Evolutionary conservation across 768 basidiomycete species (phyloP), one percentile per base, ranked within the genome.

Genomic region (Omphalotus guepiniiformis): DNA sequence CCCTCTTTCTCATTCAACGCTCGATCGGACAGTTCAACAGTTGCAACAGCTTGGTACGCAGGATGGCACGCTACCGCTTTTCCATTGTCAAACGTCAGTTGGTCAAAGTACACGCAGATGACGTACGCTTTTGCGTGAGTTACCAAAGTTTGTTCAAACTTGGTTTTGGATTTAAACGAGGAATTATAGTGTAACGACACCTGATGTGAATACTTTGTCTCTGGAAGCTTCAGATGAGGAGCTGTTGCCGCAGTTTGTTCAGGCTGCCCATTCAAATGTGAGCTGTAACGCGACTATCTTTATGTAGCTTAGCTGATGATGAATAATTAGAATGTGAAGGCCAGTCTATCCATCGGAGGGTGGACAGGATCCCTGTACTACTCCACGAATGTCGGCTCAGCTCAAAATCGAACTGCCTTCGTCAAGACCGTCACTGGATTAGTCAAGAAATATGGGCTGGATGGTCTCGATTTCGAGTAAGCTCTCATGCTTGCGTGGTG

Each of bases 291-390:
- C 70, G 26, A 55, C 57, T 42, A 27, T 28, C 49, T 18, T 43
- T 66, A 69, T 44, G 63, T 72, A 16, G 13, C 47, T 16, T 22
- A 1, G 43, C n/a, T 5, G 26, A 22, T 28, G 15, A 29, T 39
- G 13, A 22, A 16, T 28, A n/a, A n/a, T n/a, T n/a, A 87, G 84
- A 56, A 61, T 51, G 82, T 86, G 9, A 66, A 70, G 39, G 79
- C 85, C 0, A 59, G 74, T 9, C 49, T 85, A 23, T 77, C 80
- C 0, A 68, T 91, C 15, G 88, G 88, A 23, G 88, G 88, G 19
- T 89, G 84, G 83, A 71, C 66, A 3, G 88, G 87, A 4, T 73
- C 80, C 2, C 60, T 53, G 22, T 85, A 70, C 61, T 89, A 79
- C 60, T 88, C 86, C 1, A 67, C 77, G 5, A 68, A 72, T 13